Conservation (phyloP, 768 basidiomycete species). For the Termitomyces bulborhizus region DNA sequence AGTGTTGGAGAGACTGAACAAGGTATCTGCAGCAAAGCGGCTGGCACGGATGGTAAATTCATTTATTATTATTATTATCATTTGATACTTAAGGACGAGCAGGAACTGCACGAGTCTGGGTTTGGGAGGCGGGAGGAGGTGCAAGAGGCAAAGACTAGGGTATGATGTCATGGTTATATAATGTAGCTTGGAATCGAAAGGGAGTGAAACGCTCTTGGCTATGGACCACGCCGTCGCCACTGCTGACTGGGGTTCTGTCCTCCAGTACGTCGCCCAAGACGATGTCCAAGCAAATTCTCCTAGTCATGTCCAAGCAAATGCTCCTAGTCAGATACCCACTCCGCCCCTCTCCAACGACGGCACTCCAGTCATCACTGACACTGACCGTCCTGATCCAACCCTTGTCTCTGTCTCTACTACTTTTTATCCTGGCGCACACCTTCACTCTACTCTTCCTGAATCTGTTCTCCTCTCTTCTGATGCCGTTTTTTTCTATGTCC, state of each 20-base stretch:
- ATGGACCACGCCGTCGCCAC: slow-evolving; percentile 44
- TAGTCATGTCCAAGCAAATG: slow-evolving; percentile 31
- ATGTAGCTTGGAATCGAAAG: not conserved
- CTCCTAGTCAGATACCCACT: slow-evolving; percentile 50
- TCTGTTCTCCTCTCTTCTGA: slow-evolving; percentile 65
- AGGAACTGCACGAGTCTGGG: slow-evolving; percentile 83
- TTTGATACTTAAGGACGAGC: slow-evolving; percentile 8
- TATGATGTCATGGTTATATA: slow-evolving; percentile 14
- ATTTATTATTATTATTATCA: too few species aligned
- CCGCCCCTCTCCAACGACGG: slow-evolving; percentile 45
- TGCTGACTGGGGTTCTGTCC: not conserved
- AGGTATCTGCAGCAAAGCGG: slow-evolving; percentile 89
- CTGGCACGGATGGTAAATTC: slow-evolving; percentile 80
- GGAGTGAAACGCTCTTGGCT: not conserved
- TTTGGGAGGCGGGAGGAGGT: slow-evolving; percentile 89
- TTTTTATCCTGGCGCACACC: slow-evolving; percentile 67
- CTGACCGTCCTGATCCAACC: slow-evolving; percentile 33
- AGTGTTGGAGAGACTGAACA: slow-evolving; percentile 81
- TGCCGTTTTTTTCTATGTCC: slow-evolving; percentile 81
- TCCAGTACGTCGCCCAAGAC: slow-evolving; percentile 49
- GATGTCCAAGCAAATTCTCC: slow-evolving; percentile 27
- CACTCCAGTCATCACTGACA: slow-evolving; percentile 18
- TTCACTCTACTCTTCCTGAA: slow-evolving; percentile 52
- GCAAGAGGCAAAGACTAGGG: slow-evolving; percentile 51
- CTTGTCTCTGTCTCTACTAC: slow-evolving; percentile 78